phyloP scores from a whole-genome alignment of 106 monocot species.

The Vanilla planifolia region DNA sequence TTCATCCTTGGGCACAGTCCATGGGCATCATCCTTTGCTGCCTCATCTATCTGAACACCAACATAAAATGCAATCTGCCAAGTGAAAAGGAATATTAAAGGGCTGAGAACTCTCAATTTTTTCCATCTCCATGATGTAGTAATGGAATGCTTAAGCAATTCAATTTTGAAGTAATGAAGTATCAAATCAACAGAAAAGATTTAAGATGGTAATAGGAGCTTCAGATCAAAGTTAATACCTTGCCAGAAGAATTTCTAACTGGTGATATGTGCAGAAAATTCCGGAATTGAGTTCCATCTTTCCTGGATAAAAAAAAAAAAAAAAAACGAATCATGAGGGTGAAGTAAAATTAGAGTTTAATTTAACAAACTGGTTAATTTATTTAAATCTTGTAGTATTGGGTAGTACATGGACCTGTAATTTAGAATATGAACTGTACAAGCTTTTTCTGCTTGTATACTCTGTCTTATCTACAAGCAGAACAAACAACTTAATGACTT shows the following conservation, averaged over 20 bases:
- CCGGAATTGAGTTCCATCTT: constrained; percentile 84
- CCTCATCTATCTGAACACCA: constrained; percentile 60
- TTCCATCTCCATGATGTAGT: background rate
- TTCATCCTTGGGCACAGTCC: constrained; percentile 59
- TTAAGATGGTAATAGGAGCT: background rate
- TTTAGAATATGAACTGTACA: constrained; percentile 74
- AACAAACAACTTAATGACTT: too few species aligned
- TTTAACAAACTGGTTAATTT: background rate
- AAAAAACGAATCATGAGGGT: constrained; percentile 3
- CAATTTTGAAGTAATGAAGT: too few species aligned
- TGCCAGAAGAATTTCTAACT: constrained; percentile 81
- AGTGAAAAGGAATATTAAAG: background rate
- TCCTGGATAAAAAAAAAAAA: constrained; percentile 40
- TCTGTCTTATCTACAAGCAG: constrained; percentile 59
- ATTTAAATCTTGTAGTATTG: background rate
- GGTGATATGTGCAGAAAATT: constrained; percentile 80
- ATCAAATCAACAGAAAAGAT: background rate
- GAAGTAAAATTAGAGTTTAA: too few species aligned
- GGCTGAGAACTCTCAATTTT: background rate
- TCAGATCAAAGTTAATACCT: constrained; percentile 35
- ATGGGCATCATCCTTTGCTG: constrained; percentile 27
- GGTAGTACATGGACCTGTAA: constrained; percentile 56
- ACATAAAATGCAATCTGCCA: constrained; percentile 73
- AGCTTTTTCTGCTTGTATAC: constrained; percentile 41
- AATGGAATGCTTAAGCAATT: background rate